Evolutionary conservation across 352 stramenopile genomes (phyloP), one percentile per base, ranked within the genome.

Genomic region (Thraustochytrium sp.): DNA sequence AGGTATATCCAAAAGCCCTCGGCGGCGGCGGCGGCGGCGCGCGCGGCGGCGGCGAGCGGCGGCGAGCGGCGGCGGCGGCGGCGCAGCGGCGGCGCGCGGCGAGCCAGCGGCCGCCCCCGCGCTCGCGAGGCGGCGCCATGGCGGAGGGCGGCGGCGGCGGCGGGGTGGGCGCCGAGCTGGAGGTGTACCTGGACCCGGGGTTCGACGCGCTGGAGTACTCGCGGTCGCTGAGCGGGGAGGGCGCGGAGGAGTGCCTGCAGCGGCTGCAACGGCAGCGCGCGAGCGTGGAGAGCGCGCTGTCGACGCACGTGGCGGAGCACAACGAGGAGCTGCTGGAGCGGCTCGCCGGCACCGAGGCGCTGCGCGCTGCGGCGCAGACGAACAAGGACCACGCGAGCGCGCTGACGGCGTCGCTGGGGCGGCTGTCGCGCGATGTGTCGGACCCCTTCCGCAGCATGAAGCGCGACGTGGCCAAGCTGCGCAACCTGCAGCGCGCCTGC

Each of bases 301-400:
- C 65, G 42, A 44, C 53, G 46, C 68, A 80, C 31, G 68, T 80
- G 68, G 68, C 48, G 16, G 68, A 80, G 51, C 68, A 80, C 68
- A 80, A 80, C 38, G 68, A 76, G 9, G 68, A 64, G 48, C 68
- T 80, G 23, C 63, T 80, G 34, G 37, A 11, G 29, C 26, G 68
- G 18, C 68, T 80, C 18, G 48, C 26, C 13, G 68, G 68, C 68
- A 64, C 68, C 13, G 68, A 64, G n/a, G 68, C 3, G 21, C n/a
- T 80, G 42, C 46, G 31, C 34, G 46, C 48, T 4, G 26, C 31
- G 21, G 68, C 40, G 8, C 31, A 34, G 44, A 31, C 18, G 4
- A 51, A 46, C 48, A 61, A 51, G 38, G 34, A 80, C 44, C 68
- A 80, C 51, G 68, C 68, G 13, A 23, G 21, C 38, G 68, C 68